These are phyloP conservation scores for Flaveria ramosissima DNA, from an alignment of 129 eudicot species.

Conservation along the genomic window DNA sequence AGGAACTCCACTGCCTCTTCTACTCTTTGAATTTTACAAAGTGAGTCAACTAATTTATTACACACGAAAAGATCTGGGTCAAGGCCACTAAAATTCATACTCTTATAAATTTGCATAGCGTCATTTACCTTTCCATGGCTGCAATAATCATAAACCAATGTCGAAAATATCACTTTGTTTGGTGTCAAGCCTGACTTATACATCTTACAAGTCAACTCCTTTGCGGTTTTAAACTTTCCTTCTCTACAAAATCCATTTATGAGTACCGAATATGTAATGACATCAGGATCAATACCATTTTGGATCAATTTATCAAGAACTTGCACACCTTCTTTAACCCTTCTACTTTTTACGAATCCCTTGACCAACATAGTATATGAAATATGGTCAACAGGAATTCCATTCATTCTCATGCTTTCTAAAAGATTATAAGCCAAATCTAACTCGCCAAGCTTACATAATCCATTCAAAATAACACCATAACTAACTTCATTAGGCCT, in stretches of 20 bases:
- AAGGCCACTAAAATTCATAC: slow-evolving; percentile 51
- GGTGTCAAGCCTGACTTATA: slow-evolving; percentile 56
- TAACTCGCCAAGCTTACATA: slow-evolving; percentile 59
- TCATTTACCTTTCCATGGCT: slow-evolving; percentile 49
- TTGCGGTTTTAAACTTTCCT: slow-evolving; percentile 52
- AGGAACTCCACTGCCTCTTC: slow-evolving; percentile 66
- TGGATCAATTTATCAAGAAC: slow-evolving; percentile 54
- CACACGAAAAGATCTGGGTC: slow-evolving; percentile 49
- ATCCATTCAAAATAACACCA: slow-evolving; percentile 68
- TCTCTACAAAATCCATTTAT: slow-evolving; percentile 71
- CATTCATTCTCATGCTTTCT: slow-evolving; percentile 60
- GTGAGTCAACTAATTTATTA: slow-evolving; percentile 57
- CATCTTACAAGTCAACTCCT: slow-evolving; percentile 72
- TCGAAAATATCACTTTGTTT: slow-evolving; percentile 58
- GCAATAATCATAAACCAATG: slow-evolving; percentile 63
- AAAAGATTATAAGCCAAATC: slow-evolving; percentile 61
- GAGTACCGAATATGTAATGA: slow-evolving; percentile 74
- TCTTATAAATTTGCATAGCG: slow-evolving; percentile 49
- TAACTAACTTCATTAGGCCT: slow-evolving; percentile 76
- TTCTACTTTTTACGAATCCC: slow-evolving; percentile 59
- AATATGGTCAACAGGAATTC: slow-evolving; percentile 38
- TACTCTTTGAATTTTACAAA: slow-evolving; percentile 56
- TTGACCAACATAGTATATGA: slow-evolving; percentile 71
- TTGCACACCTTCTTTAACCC: slow-evolving; percentile 50
- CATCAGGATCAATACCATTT: slow-evolving; percentile 60